Percentiles rank a stretch among this genome's conserved stretches.
phyloP scores from a whole-genome alignment of 1,284 basidiomycete genomes.

The Cryptococcus sp. region DNA sequence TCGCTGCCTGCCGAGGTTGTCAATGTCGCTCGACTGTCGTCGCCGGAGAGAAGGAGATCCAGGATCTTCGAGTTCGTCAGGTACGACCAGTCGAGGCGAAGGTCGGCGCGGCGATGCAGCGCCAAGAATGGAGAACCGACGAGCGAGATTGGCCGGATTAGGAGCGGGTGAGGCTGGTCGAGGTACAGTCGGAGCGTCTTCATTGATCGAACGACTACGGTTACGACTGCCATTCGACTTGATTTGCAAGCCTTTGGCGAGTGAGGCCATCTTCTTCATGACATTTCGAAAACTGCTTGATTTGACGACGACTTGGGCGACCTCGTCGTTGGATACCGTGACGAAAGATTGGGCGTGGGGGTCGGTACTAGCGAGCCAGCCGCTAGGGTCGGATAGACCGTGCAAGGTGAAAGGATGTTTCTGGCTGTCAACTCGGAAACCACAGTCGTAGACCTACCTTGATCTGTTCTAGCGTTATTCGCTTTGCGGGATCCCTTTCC shows the following conservation, averaged over 20 bases:
- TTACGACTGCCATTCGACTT: slow-evolving; percentile 21
- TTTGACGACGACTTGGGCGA: slow-evolving; percentile 61
- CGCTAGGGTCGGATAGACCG: slow-evolving; percentile 62
- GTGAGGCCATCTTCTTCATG: slow-evolving; percentile 33
- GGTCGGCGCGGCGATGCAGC: slow-evolving; percentile 7
- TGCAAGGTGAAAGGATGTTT: slow-evolving; percentile 66
- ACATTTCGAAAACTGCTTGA: slow-evolving; percentile 31
- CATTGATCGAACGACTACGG: slow-evolving; percentile 28
- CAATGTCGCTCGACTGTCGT: slow-evolving; percentile 31
- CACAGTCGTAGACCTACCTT: slow-evolving; percentile 57
- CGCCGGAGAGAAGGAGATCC: slow-evolving; percentile 19
- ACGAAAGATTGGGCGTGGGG: slow-evolving; percentile 57
- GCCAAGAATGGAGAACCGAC: neutral
- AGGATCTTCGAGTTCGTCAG: slow-evolving; percentile 17
- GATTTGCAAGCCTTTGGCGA: slow-evolving; percentile 20
- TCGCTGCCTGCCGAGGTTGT: slow-evolving; percentile 22
- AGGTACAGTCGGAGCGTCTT: neutral
- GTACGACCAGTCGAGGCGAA: slow-evolving; percentile 23
- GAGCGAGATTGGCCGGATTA: neutral
- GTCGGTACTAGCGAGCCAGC: slow-evolving; percentile 76
- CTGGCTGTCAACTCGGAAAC: slow-evolving; percentile 15
- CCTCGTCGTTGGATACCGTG: slow-evolving; percentile 72
- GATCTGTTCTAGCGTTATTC: slow-evolving; percentile 76
- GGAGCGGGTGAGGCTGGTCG: neutral
- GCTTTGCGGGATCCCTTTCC: slow-evolving; percentile 71